phyloP scores from a whole-genome alignment of 805 yeast genomes.

The Lachancea cidri region DNA sequence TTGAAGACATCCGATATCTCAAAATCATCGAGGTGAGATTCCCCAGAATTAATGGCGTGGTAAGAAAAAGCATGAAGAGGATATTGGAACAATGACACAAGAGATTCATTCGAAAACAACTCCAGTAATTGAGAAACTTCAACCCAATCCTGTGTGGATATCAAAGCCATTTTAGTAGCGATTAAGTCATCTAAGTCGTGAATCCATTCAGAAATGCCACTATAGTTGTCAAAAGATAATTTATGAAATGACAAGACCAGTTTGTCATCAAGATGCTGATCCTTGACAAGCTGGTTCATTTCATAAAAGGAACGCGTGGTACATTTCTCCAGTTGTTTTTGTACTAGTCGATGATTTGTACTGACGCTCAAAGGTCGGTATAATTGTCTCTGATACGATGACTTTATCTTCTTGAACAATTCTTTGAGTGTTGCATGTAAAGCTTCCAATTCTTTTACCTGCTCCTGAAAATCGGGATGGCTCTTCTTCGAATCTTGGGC shows the following conservation, averaged over 20 bases:
- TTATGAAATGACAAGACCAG: slow-evolving; percentile 15
- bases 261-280: slow-evolving; percentile 29
- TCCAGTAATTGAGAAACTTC: slow-evolving; percentile 69
- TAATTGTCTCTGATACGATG: slow-evolving; percentile 61
- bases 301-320: slow-evolving; percentile 16
- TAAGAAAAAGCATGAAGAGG: slow-evolving; percentile 17
- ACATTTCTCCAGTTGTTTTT: slow-evolving; percentile 16
- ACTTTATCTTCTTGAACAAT: slow-evolving; percentile 61
- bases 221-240: slow-evolving; percentile 18
- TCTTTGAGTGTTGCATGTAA: slow-evolving; percentile 31
- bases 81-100: slow-evolving; percentile 47
- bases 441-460: slow-evolving; percentile 24
- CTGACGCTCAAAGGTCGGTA: slow-evolving; percentile 49
- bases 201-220: slow-evolving; percentile 56
- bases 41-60: slow-evolving; percentile 18
- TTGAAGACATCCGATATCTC: slow-evolving; percentile 62
- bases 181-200: slow-evolving; percentile 59
- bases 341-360: slow-evolving; percentile 20
- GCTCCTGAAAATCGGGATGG: slow-evolving; percentile 9
- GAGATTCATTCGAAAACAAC: slow-evolving; percentile 52
- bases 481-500: slow-evolving; percentile 22
- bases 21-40: slow-evolving; percentile 45
- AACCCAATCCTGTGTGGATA: slow-evolving; percentile 70
- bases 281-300: slow-evolving; percentile 11
- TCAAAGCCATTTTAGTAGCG: slow-evolving; percentile 43